phyloP scores from a whole-genome alignment of 345 rosid species.

The Erucastrum elatum region DNA sequence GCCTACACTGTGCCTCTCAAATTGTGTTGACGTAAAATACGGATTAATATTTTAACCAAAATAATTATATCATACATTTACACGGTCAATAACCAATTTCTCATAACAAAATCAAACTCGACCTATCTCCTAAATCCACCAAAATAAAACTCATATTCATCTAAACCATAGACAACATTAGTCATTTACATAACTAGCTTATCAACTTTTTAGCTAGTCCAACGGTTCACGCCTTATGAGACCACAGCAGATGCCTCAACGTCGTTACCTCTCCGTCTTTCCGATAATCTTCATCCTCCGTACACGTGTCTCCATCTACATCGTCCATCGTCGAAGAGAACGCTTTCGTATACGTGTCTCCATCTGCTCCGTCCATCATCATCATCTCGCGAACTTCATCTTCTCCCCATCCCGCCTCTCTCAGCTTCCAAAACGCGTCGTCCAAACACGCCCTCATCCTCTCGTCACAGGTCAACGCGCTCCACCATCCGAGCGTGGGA shows the following conservation, averaged over 20 bases:
- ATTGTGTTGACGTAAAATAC: neutral
- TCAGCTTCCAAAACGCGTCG: slow-evolving; percentile 64
- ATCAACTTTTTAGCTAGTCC: neutral
- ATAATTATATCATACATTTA: neutral
- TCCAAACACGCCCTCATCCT: slow-evolving; percentile 56
- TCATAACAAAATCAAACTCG: neutral
- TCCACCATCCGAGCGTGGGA: slow-evolving; percentile 54
- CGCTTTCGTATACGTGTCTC: neutral
- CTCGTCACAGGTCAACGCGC: slow-evolving; percentile 6
- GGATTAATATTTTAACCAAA: neutral
- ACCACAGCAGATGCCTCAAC: slow-evolving; percentile 8
- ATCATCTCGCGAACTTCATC: slow-evolving; percentile 83
- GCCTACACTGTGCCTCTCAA: neutral
- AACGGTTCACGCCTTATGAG: slow-evolving; percentile 13
- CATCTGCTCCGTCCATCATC: slow-evolving; percentile 42
- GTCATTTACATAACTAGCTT: neutral
- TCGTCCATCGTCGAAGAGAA: neutral
- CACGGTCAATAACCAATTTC: neutral
- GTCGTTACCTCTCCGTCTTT: slow-evolving; percentile 13
- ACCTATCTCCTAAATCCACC: neutral
- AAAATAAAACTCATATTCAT: neutral
- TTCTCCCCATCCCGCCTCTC: slow-evolving; percentile 80
- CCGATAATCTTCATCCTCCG: neutral
- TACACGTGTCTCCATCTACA: slow-evolving; percentile 6
- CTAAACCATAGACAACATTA: neutral